Base-by-base conservation (phyloP, 352 stramenopile genomes). In the Phytophthora cajani region DNA sequence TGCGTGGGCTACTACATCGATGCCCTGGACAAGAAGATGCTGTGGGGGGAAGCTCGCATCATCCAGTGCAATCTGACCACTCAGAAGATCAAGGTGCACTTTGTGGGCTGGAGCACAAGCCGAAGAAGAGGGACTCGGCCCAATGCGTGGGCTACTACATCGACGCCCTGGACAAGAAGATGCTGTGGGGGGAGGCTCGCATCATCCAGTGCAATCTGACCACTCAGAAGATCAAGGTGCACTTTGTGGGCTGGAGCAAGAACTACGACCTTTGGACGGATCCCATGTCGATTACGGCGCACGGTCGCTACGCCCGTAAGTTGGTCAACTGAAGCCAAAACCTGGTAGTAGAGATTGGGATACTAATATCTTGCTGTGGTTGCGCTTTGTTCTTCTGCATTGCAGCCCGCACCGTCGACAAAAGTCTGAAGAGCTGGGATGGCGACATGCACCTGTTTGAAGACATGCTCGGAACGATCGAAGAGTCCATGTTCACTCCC, bases 191-290 rank as follows among this genome's bases (percentile, higher is more conserved):
- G 8, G 80, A 91, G 61, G 87, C 84, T 44, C 78, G 80, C 58
- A 94, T 94, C 63, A 80, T 92, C 49, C 77, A 76, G 32, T 91
- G 84, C 63, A 82, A 93, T 57, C 36, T 81, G 5, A 71, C 52
- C 14, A 83, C 82, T 54, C 72, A 89, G 56, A 87, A 87, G 58
- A 81, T 94, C 62, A 82, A 82, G 57, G 84, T 94, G 57, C 82
- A 88, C 46, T 94, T 94, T 54, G 76, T 90, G 30, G 85, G 87
- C 25, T 94, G 80, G 73, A 80, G 67, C 49, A 80, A 88, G 57
- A 79, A 71, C 21, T 86, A 84, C 65, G 83, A 94, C 57, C 78
- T 92, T 57, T 94, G 87, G 87, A 94, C 84, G 27, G 87, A 94
- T 57, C 62, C 71, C 50, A 82, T 92, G 60, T 90, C 79, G 12